Evolutionary conservation across 2,329 filamentous ascomycete genomes (phyloP).

Genomic region (Bretziella fagacearum): DNA sequence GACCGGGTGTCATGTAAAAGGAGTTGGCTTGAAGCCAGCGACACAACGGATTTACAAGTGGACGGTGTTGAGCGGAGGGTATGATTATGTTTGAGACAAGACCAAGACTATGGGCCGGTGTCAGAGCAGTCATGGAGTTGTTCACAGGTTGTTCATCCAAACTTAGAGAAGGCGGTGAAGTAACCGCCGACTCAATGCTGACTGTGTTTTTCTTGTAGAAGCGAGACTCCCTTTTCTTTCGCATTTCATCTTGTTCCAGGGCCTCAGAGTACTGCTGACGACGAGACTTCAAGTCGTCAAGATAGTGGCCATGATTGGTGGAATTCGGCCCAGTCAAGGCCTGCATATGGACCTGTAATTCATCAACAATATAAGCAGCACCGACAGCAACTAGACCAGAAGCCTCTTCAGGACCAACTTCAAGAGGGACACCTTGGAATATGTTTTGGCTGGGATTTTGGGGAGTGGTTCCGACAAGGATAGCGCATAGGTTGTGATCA

Average conservation of each 20-base stretch:
- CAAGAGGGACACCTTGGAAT: conserved; percentile 73
- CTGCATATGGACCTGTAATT: conserved; percentile 50
- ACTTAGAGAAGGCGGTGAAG: neutral
- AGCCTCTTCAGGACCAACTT: conserved; percentile 83
- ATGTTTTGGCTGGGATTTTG: conserved; percentile 91
- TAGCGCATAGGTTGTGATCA: conserved; percentile 67
- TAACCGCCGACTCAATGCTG: neutral
- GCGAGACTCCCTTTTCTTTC: conserved; percentile 16
- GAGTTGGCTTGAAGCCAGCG: conserved; percentile 51
- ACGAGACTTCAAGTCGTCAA: conserved; percentile 8
- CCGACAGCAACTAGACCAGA: conserved; percentile 60
- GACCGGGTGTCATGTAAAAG: conserved; percentile 78
- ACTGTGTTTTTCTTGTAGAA: conserved; percentile 14
- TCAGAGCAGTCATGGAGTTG: conserved; percentile 3
- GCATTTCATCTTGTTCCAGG: conserved; percentile 8
- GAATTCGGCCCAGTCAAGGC: conserved; percentile 41
- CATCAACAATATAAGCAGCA: conserved; percentile 66
- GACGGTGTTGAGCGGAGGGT: conserved; percentile 23
- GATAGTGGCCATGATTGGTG: neutral
- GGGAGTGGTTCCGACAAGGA: conserved; percentile 72
- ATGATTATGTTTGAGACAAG: conserved; percentile 17
- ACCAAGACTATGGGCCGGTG: conserved; percentile 4
- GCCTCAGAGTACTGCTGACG: conserved; percentile 8
- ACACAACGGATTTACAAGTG: conserved; percentile 43
- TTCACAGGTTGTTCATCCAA: neutral